Evolutionary conservation across 129 eudicot species (phyloP).

Genomic region (Gnaphalium uliginosum): DNA sequence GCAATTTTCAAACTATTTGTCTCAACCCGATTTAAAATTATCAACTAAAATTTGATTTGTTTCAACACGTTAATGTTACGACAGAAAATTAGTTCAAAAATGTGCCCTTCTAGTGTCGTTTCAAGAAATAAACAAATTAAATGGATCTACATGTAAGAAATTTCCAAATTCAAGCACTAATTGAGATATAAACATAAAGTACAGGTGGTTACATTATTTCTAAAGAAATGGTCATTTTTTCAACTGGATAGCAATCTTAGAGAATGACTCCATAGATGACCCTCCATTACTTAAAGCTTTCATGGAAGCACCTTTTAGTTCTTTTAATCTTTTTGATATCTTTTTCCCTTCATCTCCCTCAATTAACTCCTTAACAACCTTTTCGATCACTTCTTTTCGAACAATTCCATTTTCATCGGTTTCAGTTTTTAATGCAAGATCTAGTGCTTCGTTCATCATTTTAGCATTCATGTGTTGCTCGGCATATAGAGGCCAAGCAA

Average conservation of each 20-base stretch:
- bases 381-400: conserved; percentile 25
- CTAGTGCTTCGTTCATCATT: conserved; percentile 32
- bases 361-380: conserved; percentile 34
- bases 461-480: conserved; percentile 50
- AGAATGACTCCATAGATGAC: conserved; percentile 40
- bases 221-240: conserved; percentile 12
- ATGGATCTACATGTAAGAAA: too few relatives aligned
- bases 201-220: not conserved
- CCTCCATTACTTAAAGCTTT: conserved; percentile 38
- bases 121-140: too few relatives aligned
- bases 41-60: too few relatives aligned
- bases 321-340: conserved; percentile 30
- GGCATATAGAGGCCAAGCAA: conserved; percentile 54
- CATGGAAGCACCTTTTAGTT: conserved; percentile 25
- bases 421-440: conserved; percentile 36
- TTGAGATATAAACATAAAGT: conserved; percentile 10
- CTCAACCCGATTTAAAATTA: too few relatives aligned
- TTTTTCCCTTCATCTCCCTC: conserved; percentile 39
- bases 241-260: conserved; percentile 31
- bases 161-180: not conserved
- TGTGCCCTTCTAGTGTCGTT: too few relatives aligned
- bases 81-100: too few relatives aligned
- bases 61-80: too few relatives aligned
- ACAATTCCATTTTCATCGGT: conserved; percentile 24
- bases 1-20: too few relatives aligned